A percentile compares a stretch with the other conserved stretches of the same genome.
phyloP scores from a whole-genome alignment of 257 asterid species.

The Scutellaria barbata region DNA sequence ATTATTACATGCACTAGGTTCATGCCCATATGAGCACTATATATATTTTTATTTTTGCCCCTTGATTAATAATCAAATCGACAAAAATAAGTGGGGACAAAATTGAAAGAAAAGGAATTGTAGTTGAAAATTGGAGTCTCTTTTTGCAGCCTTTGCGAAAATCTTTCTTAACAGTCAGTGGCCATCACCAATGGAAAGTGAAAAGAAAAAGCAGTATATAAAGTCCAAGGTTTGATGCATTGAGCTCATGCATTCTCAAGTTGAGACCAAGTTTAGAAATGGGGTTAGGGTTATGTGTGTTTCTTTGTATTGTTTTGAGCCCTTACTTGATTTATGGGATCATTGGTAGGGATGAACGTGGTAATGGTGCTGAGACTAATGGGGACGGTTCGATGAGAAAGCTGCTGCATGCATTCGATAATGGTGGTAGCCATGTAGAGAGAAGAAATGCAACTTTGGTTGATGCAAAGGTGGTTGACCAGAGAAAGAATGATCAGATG shows the following conservation, averaged over 20 bases:
- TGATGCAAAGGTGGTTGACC: slow-evolving; percentile 28
- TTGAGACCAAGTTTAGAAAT: slow-evolving; percentile 33
- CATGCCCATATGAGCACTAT: too few species aligned
- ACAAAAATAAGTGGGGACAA: too few species aligned
- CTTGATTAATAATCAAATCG: too few species aligned
- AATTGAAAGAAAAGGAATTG: slow-evolving; percentile 18
- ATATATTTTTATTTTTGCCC: too few species aligned
- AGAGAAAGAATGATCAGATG: too few species aligned
- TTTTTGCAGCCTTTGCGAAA: background rate
- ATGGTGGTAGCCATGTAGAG: slow-evolving; percentile 13
- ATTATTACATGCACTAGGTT: too few species aligned
- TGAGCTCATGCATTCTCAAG: slow-evolving; percentile 12
- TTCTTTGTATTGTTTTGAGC: slow-evolving; percentile 39
- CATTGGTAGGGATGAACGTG: slow-evolving; percentile 22
- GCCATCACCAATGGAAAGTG: background rate
- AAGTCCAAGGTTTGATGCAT: background rate
- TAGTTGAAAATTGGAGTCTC: background rate
- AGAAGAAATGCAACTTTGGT: slow-evolving; percentile 34
- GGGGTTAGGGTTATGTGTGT: slow-evolving; percentile 39
- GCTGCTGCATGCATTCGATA: slow-evolving; percentile 16
- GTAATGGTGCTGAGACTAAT: slow-evolving; percentile 3
- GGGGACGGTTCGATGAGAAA: background rate
- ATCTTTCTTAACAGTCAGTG: slow-evolving; percentile 11
- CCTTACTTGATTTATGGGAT: slow-evolving; percentile 42
- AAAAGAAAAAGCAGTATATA: slow-evolving; percentile 29